phyloP scores from a whole-genome alignment of 1,139 yeast species.

The Saccharomyces uvarum region DNA sequence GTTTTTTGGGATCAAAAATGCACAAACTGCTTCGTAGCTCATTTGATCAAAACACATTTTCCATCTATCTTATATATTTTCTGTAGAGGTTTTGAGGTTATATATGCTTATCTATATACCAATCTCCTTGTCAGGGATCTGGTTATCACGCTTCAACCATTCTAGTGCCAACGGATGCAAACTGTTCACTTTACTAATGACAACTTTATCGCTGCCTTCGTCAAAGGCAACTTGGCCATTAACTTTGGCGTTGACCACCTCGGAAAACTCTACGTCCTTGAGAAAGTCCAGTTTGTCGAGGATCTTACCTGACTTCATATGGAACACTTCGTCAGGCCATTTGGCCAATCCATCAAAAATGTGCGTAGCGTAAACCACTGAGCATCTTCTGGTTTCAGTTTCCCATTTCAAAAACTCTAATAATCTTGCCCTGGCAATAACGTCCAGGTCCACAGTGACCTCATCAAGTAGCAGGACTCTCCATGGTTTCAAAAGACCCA shows the following conservation, averaged over 20 bases:
- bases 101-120: neutral
- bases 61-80: neutral
- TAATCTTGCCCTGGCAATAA: slow-evolving; percentile 72
- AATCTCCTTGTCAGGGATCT: slow-evolving; percentile 5
- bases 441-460: slow-evolving; percentile 93
- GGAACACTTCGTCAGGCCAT: slow-evolving; percentile 87
- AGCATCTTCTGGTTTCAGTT: slow-evolving; percentile 56
- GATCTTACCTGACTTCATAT: slow-evolving; percentile 61
- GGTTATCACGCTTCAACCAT: slow-evolving; percentile 50
- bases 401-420: slow-evolving; percentile 63
- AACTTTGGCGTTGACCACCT: slow-evolving; percentile 12
- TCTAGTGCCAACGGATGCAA: slow-evolving; percentile 63
- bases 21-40: neutral
- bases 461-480: slow-evolving; percentile 76
- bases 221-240: slow-evolving; percentile 11
- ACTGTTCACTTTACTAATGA: slow-evolving; percentile 43
- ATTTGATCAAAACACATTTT: neutral
- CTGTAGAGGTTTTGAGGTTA: neutral
- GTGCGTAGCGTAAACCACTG: slow-evolving; percentile 88
- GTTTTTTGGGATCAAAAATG: neutral
- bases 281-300: slow-evolving; percentile 30
- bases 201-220: slow-evolving; percentile 21
- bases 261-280: slow-evolving; percentile 32
- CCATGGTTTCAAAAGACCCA: slow-evolving; percentile 94
- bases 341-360: slow-evolving; percentile 86